Evolutionary conservation across 768 basidiomycete species (phyloP).

Genomic region (Agrocybe praecox): DNA sequence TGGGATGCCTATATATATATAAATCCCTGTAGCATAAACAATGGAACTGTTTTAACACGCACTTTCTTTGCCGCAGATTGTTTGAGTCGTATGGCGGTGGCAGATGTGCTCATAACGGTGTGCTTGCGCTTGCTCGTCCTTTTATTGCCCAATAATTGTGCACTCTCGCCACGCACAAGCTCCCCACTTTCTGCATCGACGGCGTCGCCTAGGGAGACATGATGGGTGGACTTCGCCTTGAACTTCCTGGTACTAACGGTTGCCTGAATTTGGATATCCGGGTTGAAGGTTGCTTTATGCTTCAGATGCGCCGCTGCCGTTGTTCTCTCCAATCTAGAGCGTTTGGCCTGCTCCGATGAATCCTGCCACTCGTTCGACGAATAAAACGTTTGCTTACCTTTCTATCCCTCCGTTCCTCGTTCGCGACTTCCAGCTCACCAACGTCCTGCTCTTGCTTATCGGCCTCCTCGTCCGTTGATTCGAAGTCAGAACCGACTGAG

Average conservation of each 20-base stretch:
- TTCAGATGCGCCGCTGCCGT: slow-evolving; percentile 70
- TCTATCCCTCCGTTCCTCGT: slow-evolving; percentile 58
- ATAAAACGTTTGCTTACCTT: slow-evolving; percentile 37
- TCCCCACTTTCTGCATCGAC: slow-evolving; percentile 67
- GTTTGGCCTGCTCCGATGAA: slow-evolving; percentile 44
- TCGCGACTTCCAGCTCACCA: slow-evolving; percentile 57
- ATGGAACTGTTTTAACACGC: slow-evolving; percentile 12
- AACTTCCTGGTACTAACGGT: slow-evolving; percentile 26
- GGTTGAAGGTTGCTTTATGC: slow-evolving; percentile 70
- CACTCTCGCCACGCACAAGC: slow-evolving; percentile 37
- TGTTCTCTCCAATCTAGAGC: slow-evolving; percentile 59
- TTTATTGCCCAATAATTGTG: slow-evolving; percentile 31
- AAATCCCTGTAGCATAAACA: not conserved
- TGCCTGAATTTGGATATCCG: slow-evolving; percentile 37
- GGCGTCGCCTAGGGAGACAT: slow-evolving; percentile 55
- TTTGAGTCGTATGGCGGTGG: slow-evolving; percentile 65
- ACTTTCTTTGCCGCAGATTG: slow-evolving; percentile 67
- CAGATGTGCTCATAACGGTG: slow-evolving; percentile 72
- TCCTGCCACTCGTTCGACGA: not conserved
- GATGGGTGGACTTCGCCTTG: slow-evolving; percentile 39
- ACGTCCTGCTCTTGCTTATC: slow-evolving; percentile 53
- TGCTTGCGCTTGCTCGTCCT: slow-evolving; percentile 68
- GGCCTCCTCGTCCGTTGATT: slow-evolving; percentile 79
- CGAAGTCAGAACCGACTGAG: slow-evolving; percentile 82
- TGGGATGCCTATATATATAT: slow-evolving; percentile 47